Conservation (phyloP, 441 rosid genomes). For the Mallotus repandus region DNA sequence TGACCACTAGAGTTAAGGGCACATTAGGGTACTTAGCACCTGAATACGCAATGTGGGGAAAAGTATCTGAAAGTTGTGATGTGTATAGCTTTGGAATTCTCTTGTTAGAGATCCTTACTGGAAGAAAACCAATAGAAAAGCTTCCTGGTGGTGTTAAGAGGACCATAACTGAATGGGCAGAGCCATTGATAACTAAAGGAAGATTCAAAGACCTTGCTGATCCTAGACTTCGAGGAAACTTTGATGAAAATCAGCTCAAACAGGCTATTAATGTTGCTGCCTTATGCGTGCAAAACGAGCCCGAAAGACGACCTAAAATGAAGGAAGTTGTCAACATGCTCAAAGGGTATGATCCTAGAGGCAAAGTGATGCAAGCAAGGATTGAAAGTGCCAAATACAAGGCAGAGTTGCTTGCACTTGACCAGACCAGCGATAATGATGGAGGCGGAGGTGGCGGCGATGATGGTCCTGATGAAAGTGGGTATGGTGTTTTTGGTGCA, state of each 20-base stretch:
- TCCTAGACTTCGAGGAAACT: constrained; percentile 57
- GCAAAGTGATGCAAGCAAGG: constrained; percentile 31
- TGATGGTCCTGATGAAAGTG: constrained; percentile 31
- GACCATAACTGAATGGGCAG: constrained; percentile 61
- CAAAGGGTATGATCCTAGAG: constrained; percentile 46
- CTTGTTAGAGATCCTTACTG: constrained; percentile 55
- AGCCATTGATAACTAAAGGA: constrained; percentile 47
- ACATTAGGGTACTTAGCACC: constrained; percentile 79
- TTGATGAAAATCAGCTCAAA: constrained; percentile 55
- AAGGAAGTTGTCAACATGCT: constrained; percentile 54
- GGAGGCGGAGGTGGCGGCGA: not conserved
- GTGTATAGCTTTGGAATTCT: constrained; percentile 80
- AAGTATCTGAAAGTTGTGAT: constrained; percentile 76
- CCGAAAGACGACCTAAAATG: constrained; percentile 58
- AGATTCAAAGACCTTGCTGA: constrained; percentile 57
- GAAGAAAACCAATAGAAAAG: constrained; percentile 64
- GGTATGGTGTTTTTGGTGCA: constrained; percentile 50
- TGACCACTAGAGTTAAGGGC: constrained; percentile 73
- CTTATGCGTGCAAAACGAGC: constrained; percentile 48
- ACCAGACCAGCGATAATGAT: constrained; percentile 44
- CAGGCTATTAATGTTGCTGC: constrained; percentile 49
- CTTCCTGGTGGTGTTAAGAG: constrained; percentile 43
- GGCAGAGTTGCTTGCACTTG: constrained; percentile 48
- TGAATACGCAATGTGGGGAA: constrained; percentile 74
- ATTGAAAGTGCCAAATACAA: constrained; percentile 47